These are phyloP conservation scores for Carallia brachiata DNA, from an alignment of 345 rosid species.

Conservation along the genomic window DNA sequence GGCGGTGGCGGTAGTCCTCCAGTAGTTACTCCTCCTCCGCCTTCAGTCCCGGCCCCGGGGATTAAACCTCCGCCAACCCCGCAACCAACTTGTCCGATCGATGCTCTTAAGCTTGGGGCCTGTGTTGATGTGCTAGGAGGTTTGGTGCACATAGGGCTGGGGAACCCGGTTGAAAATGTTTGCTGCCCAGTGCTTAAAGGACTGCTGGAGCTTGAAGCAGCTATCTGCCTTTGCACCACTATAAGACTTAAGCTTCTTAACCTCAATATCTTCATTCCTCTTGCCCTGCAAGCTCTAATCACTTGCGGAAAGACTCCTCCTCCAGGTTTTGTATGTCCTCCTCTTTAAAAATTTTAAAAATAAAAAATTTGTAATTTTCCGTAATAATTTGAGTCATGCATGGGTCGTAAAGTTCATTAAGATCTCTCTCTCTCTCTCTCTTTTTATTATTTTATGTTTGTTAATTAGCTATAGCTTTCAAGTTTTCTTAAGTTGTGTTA, in stretches of 20 bases:
- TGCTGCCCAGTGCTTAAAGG: conserved; percentile 45
- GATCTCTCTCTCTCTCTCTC: too few relatives aligned
- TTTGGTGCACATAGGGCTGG: conserved; percentile 38
- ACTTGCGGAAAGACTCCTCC: conserved; percentile 47
- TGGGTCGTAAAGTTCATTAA: too few relatives aligned
- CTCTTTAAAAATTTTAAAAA: background rate
- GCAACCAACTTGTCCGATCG: conserved; percentile 40
- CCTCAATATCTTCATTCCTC: conserved; percentile 41
- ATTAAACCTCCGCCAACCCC: background rate
- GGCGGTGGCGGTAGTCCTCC: conserved; percentile 15
- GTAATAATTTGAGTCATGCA: background rate
- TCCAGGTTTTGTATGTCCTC: conserved; percentile 43
- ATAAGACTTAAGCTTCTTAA: conserved; percentile 45
- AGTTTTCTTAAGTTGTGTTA: too few relatives aligned
- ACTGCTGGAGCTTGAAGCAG: conserved; percentile 49
- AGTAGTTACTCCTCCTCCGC: too few relatives aligned
- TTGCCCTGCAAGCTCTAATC: conserved; percentile 39
- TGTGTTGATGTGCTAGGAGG: conserved; percentile 45
- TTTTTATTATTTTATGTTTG: too few relatives aligned
- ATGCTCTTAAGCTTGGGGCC: conserved; percentile 43
- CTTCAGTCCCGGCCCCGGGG: background rate
- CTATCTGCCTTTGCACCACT: conserved; percentile 41
- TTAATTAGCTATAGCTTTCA: too few relatives aligned
- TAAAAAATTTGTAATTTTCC: background rate
- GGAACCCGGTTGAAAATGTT: conserved; percentile 38